Evolutionary conservation across 2,329 filamentous ascomycete genomes (phyloP), one percentile per base, ranked within the genome.

Genomic region (Colletotrichum destructivum): DNA sequence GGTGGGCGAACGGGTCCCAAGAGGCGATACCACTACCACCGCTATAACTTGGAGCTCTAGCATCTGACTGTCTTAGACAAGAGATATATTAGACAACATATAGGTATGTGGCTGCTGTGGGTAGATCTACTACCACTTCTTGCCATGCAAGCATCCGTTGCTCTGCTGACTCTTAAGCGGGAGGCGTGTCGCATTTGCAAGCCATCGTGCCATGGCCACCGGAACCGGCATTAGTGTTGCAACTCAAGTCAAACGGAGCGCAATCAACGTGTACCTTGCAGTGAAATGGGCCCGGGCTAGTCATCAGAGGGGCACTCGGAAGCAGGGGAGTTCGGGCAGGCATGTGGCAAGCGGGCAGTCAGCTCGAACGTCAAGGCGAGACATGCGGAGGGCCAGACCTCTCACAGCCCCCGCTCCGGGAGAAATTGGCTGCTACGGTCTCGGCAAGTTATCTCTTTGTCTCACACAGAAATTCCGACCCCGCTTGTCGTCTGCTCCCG

Each of bases 141-240:
- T 11, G n/a, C 69, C 47, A 65, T 63, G 69, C 69, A 69, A 71
- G 52, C 64, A 63, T 69, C 65, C 59, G 64, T 46, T 57, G 35
- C 26, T 46, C 55, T 42, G 35, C 47, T 52, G 46, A 47, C 38
- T 40, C 49, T 56, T 46, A 38, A 49, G 38, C 44, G 56, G 35
- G 26, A 49, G 31, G 38, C 16, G 56, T 31, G 35, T 57, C 31
- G 59, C 60, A 40, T 62, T 44, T 69, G 54, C 18, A 47, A 44
- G 59, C 52, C 47, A 47, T 59, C 26, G 49, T n/a, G 18, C 44
- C 44, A 26, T 38, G 21, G 44, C 42, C 18, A 35, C 66, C 69
- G 69, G 65, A 63, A 59, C 35, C 26, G 65, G 31, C 23, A 26
- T 72, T 64, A 31, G 31, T 26, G 38, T 42, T 49, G 55, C 65